Evolutionary conservation across 495 filamentous ascomycete species (phyloP).

Genomic region (Tirmania nivea): DNA sequence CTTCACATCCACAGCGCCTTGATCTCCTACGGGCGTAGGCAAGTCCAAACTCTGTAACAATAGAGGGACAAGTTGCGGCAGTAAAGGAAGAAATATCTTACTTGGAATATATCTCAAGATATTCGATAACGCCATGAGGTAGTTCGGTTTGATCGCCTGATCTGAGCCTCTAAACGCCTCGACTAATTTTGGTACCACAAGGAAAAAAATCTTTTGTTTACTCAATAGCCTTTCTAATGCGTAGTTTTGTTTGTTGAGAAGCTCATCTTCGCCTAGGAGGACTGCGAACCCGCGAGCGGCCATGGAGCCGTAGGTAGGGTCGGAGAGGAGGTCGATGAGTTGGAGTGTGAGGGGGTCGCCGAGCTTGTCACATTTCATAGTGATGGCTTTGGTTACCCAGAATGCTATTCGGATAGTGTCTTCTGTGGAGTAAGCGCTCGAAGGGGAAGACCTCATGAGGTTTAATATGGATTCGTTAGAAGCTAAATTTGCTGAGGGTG

Average conservation of each 20-base stretch:
- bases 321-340: conserved; percentile 36
- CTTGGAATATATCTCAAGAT: conserved; percentile 41
- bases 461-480: not conserved
- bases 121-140: conserved; percentile 43
- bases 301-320: conserved; percentile 23
- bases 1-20: conserved; percentile 31
- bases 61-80: conserved; percentile 39
- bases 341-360: conserved; percentile 28
- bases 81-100: conserved; percentile 35
- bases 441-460: too few species aligned
- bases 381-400: conserved; percentile 22
- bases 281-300: conserved; percentile 38
- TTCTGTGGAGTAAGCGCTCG: not conserved
- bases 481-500: conserved; percentile 1
- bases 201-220: conserved; percentile 43
- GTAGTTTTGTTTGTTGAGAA: conserved; percentile 42
- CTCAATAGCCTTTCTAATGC: conserved; percentile 40
- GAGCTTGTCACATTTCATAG: conserved; percentile 16
- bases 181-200: conserved; percentile 37
- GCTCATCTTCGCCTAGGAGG: conserved; percentile 39
- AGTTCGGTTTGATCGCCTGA: conserved; percentile 31
- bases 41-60: conserved; percentile 52
- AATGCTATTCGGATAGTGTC: conserved; percentile 20
- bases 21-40: conserved; percentile 5
- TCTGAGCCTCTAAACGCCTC: conserved; percentile 31